Conservation (phyloP, 352 stramenopile genomes). For the Pythium sukuiense region DNA sequence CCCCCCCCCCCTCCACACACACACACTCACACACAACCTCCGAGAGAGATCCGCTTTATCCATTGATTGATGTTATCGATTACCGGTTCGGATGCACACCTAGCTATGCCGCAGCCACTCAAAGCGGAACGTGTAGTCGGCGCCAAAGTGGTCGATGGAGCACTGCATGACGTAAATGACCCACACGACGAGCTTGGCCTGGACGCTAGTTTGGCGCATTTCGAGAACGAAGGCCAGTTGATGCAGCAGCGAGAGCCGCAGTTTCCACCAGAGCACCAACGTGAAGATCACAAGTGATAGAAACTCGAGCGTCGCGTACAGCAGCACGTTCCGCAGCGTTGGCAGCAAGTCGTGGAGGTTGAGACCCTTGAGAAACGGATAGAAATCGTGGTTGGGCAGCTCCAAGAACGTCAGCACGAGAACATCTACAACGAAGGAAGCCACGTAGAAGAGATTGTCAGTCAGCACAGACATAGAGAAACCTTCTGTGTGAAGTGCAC, state of each 20-base stretch:
- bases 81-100: no score
- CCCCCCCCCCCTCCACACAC: no score
- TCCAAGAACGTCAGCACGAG: slow-evolving; percentile 20
- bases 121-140: no score
- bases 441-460: no score
- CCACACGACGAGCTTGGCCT: slow-evolving; percentile 17
- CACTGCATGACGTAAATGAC: slow-evolving; percentile 12
- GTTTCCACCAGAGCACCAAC: slow-evolving; percentile 8
- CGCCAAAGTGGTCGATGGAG: neutral
- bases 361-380: slow-evolving; percentile 25
- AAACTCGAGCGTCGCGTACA: slow-evolving; percentile 19
- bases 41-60: no score
- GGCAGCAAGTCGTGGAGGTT: neutral
- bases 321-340: slow-evolving; percentile 3
- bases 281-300: slow-evolving; percentile 8
- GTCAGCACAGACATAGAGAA: no score
- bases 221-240: slow-evolving; percentile 25
- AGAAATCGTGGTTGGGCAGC: slow-evolving; percentile 28
- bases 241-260: slow-evolving; percentile 15
- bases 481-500: no score
- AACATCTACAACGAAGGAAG: neutral
- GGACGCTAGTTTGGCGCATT: slow-evolving; percentile 1
- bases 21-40: no score
- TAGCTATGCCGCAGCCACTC: no score
- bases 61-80: no score